Evolutionary conservation across 768 basidiomycete genomes (phyloP).

Genomic region (Rhizopogon vulgaris): DNA sequence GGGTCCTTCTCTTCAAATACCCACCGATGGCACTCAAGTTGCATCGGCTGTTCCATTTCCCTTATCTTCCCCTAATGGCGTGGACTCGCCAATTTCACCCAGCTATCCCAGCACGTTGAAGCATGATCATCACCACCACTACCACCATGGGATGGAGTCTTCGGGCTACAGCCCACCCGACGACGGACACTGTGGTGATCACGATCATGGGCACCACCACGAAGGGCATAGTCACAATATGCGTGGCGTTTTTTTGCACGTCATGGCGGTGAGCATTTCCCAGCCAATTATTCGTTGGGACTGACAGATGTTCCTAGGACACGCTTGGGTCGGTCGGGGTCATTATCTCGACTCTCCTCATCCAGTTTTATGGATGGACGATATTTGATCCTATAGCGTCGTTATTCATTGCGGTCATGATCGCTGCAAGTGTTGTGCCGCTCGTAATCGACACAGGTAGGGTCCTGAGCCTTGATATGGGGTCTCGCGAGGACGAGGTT

Average conservation of each 20-base stretch:
- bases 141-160: constrained; percentile 13
- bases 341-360: constrained; percentile 92
- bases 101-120: constrained; percentile 48
- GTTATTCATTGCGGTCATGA: constrained; percentile 90
- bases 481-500: constrained; percentile 50
- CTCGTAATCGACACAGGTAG: constrained; percentile 91
- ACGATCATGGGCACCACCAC: constrained; percentile 48
- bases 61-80: constrained; percentile 15
- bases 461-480: constrained; percentile 82
- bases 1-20: constrained; percentile 35
- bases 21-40: constrained; percentile 17
- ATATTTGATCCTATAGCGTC: constrained; percentile 98
- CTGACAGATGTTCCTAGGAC: constrained; percentile 43
- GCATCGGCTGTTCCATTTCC: constrained; percentile 21
- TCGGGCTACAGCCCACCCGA: constrained; percentile 15
- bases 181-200: constrained; percentile 44
- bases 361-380: constrained; percentile 96
- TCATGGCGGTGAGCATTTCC: constrained; percentile 70
- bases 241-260: constrained; percentile 97
- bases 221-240: constrained; percentile 97
- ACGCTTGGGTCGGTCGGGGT: constrained; percentile 97
- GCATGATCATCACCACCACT: constrained; percentile 38
- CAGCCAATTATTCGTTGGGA: constrained; percentile 5
- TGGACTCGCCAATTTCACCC: constrained; percentile 57
- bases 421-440: constrained; percentile 92